Percentiles rank a stretch among this genome's conserved stretches.
Evolutionary conservation across 2,329 filamentous ascomycete species (phyloP).

Genomic region (Alternaria ethzedia): DNA sequence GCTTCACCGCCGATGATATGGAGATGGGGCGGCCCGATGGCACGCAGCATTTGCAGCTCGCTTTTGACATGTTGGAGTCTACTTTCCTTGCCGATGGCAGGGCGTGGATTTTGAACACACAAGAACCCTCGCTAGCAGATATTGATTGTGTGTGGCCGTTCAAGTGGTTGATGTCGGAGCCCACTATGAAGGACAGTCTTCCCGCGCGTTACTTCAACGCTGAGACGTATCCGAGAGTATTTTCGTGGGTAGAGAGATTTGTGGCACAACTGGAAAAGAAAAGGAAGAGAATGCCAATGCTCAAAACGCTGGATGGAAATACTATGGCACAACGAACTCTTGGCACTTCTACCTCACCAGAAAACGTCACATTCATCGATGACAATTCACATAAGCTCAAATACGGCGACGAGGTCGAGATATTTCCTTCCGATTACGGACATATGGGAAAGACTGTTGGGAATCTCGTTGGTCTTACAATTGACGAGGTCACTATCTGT

Average conservation of each 20-base stretch:
- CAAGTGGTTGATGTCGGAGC: conserved; percentile 64
- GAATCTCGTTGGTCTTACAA: conserved; percentile 34
- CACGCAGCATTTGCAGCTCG: conserved; percentile 60
- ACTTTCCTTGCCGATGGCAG: conserved; percentile 70
- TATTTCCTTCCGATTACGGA: conserved; percentile 43
- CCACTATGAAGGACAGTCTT: conserved; percentile 58
- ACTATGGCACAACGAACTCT: conserved; percentile 48
- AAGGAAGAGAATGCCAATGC: conserved; percentile 46
- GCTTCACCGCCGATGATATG: conserved; percentile 50
- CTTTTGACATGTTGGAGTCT: conserved; percentile 66
- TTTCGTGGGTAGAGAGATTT: conserved; percentile 71
- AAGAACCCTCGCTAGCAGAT: conserved; percentile 66
- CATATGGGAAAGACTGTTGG: conserved; percentile 37
- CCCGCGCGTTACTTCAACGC: conserved; percentile 61
- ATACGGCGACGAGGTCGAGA: conserved; percentile 60
- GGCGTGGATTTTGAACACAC: conserved; percentile 65
- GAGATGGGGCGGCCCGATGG: conserved; percentile 61
- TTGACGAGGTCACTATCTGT: conserved; percentile 35
- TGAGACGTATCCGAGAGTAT: conserved; percentile 64
- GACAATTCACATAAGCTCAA: conserved; percentile 62
- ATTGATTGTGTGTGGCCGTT: conserved; percentile 73
- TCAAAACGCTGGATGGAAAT: conserved; percentile 47
- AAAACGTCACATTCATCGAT: conserved; percentile 54
- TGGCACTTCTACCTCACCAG: conserved; percentile 56
- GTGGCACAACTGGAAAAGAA: conserved; percentile 54